Base-by-base conservation (phyloP, 257 asterid genomes). In the Thymus mandschuricus region DNA sequence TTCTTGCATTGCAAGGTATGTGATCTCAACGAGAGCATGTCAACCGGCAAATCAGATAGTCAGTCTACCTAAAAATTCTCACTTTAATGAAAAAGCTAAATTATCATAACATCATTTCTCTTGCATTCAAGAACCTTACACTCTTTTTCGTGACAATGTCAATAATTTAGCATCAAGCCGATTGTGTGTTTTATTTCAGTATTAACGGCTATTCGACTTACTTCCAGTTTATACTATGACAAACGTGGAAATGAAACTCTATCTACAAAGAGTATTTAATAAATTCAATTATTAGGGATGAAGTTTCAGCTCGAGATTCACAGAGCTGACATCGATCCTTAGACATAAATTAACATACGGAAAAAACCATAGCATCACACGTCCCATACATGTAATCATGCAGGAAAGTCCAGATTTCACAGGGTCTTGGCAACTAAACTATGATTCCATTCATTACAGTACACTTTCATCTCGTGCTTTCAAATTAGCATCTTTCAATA, bases 391-490 rank as follows among this genome's bases (percentile, higher is more conserved):
- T 3, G 35, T n/a, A 60, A 60, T 40, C 31, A 59, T 43, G 61
- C 3, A 10, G 15, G 21, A 31, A 43, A 43, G 38, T 72, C 49
- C 29, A 66, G 50, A 43, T 11, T 40, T 70, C 51, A 49, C 2
- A 44, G 27, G 34, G 34, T 46, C 62, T 58, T 41, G 4, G 60
- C 60, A 45, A 72, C 21, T 54, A 11, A 60, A 64, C 33, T 1
- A 34, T 5, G 7, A 13, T 57, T 21, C 33, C 34, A 15, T 56
- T 45, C 43, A 45, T 8, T 70, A 59, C 50, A 64, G 63, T 3
- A 48, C 11, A 71, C 6, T 30, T 50, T 60, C 46, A n/a, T 62
- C 3, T 48, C 31, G 58, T 50, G 60, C 30, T 60, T 46, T 66
- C 51, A 31, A 29, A 71, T 49, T 51, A 51, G 64, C 15, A 2